These are phyloP conservation scores for Leccinum ponderosum DNA, from an alignment of 1,284 basidiomycete species.

Conservation along the genomic window DNA sequence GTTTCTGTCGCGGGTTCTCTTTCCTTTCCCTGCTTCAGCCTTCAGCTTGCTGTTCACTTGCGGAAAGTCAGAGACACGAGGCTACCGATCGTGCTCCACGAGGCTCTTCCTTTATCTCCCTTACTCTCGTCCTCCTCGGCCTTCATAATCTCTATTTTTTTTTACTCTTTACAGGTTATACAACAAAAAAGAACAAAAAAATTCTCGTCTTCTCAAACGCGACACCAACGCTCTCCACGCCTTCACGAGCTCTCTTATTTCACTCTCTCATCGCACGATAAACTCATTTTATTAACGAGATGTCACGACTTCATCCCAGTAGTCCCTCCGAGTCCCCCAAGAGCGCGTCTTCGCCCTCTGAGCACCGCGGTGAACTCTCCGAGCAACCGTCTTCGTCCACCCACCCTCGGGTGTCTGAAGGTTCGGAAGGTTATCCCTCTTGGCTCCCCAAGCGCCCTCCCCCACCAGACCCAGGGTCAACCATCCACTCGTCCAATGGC, in stretches of 20 bases:
- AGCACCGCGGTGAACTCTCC: conserved; percentile 31
- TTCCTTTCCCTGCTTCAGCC: conserved; percentile 24
- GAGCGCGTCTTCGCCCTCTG: conserved; percentile 31
- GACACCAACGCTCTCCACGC: conserved; percentile 33
- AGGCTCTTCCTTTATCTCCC: conserved; percentile 34
- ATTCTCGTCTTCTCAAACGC: conserved; percentile 27
- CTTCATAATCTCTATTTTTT: conserved; percentile 16
- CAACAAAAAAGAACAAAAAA: conserved; percentile 20
- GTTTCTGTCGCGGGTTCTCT: conserved; percentile 13
- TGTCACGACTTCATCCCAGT: conserved; percentile 47
- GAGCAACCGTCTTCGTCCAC: conserved; percentile 38
- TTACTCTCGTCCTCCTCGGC: conserved; percentile 7
- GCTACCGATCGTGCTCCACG: conserved; percentile 43
- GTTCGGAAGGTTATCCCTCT: conserved; percentile 73
- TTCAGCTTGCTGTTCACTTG: conserved; percentile 23
- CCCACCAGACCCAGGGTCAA: conserved; percentile 70
- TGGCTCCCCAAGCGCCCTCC: conserved; percentile 81
- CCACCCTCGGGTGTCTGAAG: conserved; percentile 41
- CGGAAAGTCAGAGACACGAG: conserved; percentile 46
- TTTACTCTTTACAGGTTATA: conserved; percentile 7
- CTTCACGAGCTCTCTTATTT: conserved; percentile 34
- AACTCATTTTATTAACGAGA: conserved; percentile 40
- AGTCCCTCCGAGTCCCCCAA: conserved; percentile 37
- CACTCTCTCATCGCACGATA: conserved; percentile 31
- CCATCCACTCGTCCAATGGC: conserved; percentile 58